Evolutionary conservation across 208 protist genomes (phyloP), one percentile per base, ranked within the genome.

Genomic region (Porcisia hertigi): DNA sequence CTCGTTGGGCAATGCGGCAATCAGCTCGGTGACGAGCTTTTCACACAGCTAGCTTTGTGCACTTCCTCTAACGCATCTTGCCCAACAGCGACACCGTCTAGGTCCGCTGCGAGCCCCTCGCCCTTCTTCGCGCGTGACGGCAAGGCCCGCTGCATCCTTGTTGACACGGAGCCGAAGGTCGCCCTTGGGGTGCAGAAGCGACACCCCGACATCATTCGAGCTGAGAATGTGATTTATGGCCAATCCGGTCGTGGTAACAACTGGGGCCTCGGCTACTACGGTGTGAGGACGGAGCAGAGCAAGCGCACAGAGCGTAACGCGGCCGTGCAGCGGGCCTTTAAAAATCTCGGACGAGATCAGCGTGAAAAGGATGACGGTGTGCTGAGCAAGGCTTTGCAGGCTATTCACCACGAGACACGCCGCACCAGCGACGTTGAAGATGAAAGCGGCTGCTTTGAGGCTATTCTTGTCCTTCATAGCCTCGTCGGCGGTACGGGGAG

Each of bases 161-260:
- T 96, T 11, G 93, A 97, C 83, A 86, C 91, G 25, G 91, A 97
- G 82, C 93, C 93, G 20, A 97, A 97, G 77, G 93, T 97, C n/a
- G 93, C 94, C 12, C 79, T 79, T 0, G 85, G 81, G 12, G 87
- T 97, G 5, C 81, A 75, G 20, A 66, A 75, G 30, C 93, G 90
- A 4, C 84, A 97, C 71, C 53, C 60, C 6, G 73, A 86, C 52
- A 69, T 90, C 5, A 87, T 97, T 20, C 88, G 90, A 0, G 47
- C 55, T 0, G 87, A 94, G n/a, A 95, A 95, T 72, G 84, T 92
- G 14, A 75, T 95, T 23, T 85, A 73, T 73, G 93, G 93, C 23
- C 88, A 97, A 79, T 95, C 90, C 0, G 93, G 93, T 9, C 85
- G 93, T 11, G 93, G 93, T 14, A 97, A 97, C 78, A 91, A 95